Percentiles rank a stretch among this genome's conserved stretches.
phyloP scores from a whole-genome alignment of 257 asterid species.

The Catharanthus roseus region DNA sequence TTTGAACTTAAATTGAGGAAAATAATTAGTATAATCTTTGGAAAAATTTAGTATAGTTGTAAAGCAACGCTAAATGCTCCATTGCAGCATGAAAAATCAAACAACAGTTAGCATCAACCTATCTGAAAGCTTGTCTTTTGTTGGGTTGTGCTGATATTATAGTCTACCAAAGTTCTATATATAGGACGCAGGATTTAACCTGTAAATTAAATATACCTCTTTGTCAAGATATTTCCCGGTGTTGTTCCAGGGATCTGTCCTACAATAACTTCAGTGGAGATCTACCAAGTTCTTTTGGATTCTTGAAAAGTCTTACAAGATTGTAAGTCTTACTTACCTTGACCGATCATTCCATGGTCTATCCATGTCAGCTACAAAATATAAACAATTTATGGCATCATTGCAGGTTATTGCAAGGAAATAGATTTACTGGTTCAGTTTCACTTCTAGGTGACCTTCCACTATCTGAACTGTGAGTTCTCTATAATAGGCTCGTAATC shows the following conservation, averaged over 20 bases:
- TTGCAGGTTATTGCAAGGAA: constrained; percentile 73
- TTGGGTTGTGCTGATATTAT: not conserved
- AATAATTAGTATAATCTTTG: not conserved
- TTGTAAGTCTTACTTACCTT: constrained; percentile 47
- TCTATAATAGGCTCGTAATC: constrained; percentile 1
- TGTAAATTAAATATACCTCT: not conserved
- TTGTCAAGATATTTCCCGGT: constrained; percentile 15
- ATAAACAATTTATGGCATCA: constrained; percentile 12
- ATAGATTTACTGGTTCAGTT: constrained; percentile 83
- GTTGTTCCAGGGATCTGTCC: constrained; percentile 71
- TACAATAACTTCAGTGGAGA: constrained; percentile 80
- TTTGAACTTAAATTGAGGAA: not conserved
- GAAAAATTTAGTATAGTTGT: not conserved
- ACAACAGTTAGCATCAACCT: not conserved
- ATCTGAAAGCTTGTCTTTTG: not conserved
- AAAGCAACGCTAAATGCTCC: not conserved
- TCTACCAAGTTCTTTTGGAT: constrained; percentile 70
- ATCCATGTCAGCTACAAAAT: constrained; percentile 8
- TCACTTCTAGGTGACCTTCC: constrained; percentile 63
- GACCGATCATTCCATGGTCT: not conserved
- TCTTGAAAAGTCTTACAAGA: constrained; percentile 49
- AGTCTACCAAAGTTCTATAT: not conserved
- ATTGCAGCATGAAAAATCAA: not conserved
- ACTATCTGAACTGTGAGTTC: constrained; percentile 61
- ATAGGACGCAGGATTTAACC: not conserved